Percentiles rank a stretch among this genome's conserved stretches.
phyloP scores from a whole-genome alignment of 495 filamentous ascomycete species.

The Pseudevernia furfuracea region DNA sequence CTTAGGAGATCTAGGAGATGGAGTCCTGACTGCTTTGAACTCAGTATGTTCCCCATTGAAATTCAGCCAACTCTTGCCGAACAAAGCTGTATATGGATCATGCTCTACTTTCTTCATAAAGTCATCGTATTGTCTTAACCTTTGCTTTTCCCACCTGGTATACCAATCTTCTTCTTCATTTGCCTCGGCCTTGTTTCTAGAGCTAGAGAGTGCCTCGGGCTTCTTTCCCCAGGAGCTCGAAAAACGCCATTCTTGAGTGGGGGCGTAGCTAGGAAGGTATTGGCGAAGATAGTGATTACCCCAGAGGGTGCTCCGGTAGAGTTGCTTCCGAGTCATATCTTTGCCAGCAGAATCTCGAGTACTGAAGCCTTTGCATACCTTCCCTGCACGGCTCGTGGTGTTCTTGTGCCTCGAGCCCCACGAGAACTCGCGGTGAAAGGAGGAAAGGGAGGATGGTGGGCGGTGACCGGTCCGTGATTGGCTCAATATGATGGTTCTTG shows the following conservation, averaged over 20 bases:
- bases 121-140: constrained; percentile 22
- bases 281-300: constrained; percentile 9
- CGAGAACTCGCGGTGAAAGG: constrained; percentile 13
- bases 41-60: neutral
- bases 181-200: constrained; percentile 2
- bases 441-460: constrained; percentile 1
- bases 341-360: constrained; percentile 1
- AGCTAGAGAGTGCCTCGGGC: neutral
- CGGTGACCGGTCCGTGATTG: neutral
- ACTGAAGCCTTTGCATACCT: constrained; percentile 18
- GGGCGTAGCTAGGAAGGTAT: constrained; percentile 10
- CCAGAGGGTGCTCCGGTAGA: constrained; percentile 13
- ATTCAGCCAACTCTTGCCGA: constrained; percentile 33
- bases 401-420: constrained; percentile 17
- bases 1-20: neutral
- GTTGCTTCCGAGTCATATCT: constrained; percentile 5
- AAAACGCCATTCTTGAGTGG: constrained; percentile 15
- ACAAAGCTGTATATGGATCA: constrained; percentile 39
- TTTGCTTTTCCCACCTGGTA: constrained; percentile 17
- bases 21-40: neutral
- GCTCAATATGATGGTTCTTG: neutral
- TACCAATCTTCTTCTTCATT: constrained; percentile 17
- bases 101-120: constrained; percentile 34
- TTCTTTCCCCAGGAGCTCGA: constrained; percentile 21
- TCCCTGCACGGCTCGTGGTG: constrained; percentile 1